Evolutionary conservation across 345 rosid genomes (phyloP), one percentile per base, ranked within the genome.

Genomic region (Dipteronia dyeriana): DNA sequence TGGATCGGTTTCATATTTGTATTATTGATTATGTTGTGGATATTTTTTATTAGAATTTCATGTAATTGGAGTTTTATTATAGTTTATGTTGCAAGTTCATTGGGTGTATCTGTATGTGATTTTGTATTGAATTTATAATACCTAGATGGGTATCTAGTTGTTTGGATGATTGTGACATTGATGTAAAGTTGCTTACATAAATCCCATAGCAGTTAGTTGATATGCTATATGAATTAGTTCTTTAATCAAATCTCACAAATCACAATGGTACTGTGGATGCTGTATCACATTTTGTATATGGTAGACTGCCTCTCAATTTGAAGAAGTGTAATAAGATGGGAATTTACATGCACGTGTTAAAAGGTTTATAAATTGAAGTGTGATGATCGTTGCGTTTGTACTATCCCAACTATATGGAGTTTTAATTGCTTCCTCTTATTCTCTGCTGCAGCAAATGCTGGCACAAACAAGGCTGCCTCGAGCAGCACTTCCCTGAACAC

Each of bases 401-500:
- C 9, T 25, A 5, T 60, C 4, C 60, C 12, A 4, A 3, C 53
- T 31, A 29, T 47, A 1, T 29, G 29, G n/a, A 29, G 70, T 64
- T 31, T 41, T n/a, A n/a, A 43, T 61, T 47, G 47, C n/a, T 64
- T 47, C 68, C 62, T 57, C 43, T 66, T 1, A 38, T 53, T 80
- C 43, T 68, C 34, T 78, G 41, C 8, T 87, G 80, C 85, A 94
- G 99, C 86, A 64, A 88, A 81, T 86, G 99, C 92, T 79, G 98
- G 97, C 68, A 76, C 93, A 13, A 96, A 96, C 88, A 96, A 80
- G 82, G 95, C 99, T 2, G 97, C 99, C 41, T 94, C 98, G 10
- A 94, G 97, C 82, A 81, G 97, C 82, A 92, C 99, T 63, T 76
- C 98, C 73, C 70, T 96, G 77, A 96, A 96, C 84, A 96, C 99